phyloP scores from a whole-genome alignment of 257 asterid genomes.

The Ajuga chamaepitys region DNA sequence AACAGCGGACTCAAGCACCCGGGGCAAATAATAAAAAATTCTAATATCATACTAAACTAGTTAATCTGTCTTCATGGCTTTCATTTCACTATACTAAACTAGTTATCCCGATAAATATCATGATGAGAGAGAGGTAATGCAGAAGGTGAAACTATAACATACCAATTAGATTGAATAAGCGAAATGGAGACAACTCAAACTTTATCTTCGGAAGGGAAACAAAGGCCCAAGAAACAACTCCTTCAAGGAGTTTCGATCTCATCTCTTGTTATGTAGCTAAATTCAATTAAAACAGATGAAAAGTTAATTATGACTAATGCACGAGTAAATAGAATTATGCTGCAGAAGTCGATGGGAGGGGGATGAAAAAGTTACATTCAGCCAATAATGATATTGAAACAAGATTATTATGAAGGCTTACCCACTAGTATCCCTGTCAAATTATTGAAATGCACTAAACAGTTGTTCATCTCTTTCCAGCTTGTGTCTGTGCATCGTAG shows the following conservation, averaged over 20 bases:
- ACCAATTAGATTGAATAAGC: slow-evolving; percentile 96
- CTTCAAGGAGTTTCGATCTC: slow-evolving; percentile 71
- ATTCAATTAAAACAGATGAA: not conserved
- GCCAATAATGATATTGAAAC: not conserved
- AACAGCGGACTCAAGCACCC: no score
- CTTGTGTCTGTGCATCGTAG: slow-evolving; percentile 95
- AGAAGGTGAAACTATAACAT: slow-evolving; percentile 22
- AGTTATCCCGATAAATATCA: slow-evolving; percentile 2
- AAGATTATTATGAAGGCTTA: slow-evolving; percentile 28
- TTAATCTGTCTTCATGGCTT: slow-evolving; percentile 1
- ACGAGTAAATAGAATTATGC: no score
- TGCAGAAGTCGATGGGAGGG: not conserved
- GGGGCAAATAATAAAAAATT: no score
- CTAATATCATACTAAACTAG: no score
- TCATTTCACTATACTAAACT: not conserved
- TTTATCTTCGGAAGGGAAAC: slow-evolving; percentile 96
- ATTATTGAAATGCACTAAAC: slow-evolving; percentile 66
- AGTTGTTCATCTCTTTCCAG: slow-evolving; percentile 89
- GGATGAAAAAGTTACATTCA: not conserved
- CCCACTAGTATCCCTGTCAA: slow-evolving; percentile 91
- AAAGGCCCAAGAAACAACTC: slow-evolving; percentile 98
- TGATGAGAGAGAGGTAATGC: slow-evolving; percentile 7
- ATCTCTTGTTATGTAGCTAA: slow-evolving; percentile 58
- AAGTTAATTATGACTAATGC: not conserved
- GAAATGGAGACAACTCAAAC: slow-evolving; percentile 87